phyloP scores from a whole-genome alignment of 306 rosid genomes.

The Cucurbita pepo region DNA sequence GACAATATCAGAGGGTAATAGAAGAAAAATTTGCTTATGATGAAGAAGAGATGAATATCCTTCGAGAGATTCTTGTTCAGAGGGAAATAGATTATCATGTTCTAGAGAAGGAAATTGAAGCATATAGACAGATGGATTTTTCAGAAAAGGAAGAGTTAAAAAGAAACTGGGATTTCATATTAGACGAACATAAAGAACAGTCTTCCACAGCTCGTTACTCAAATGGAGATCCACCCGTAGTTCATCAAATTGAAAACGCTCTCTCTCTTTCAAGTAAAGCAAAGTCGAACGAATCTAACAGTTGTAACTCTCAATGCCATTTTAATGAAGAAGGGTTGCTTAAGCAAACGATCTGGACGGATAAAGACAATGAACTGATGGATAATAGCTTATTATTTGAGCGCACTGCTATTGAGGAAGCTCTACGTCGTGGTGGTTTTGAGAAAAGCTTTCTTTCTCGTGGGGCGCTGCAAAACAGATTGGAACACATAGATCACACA shows the following conservation, averaged over 20 bases:
- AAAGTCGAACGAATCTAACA: constrained; percentile 7
- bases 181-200: constrained; percentile 18
- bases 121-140: constrained; percentile 34
- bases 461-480: constrained; percentile 18
- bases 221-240: constrained; percentile 11
- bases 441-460: constrained; percentile 5
- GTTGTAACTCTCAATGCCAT: constrained; percentile 6
- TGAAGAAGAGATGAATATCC: constrained; percentile 70
- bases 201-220: constrained; percentile 17
- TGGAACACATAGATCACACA: constrained; percentile 10
- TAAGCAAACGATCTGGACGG: background rate
- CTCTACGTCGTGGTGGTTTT: constrained; percentile 3
- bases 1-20: constrained; percentile 58
- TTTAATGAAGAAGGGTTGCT: constrained; percentile 5
- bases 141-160: constrained; percentile 21
- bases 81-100: constrained; percentile 67
- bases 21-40: constrained; percentile 73
- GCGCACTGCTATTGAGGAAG: background rate
- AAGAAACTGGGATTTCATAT: constrained; percentile 13
- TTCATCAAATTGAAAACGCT: constrained; percentile 11
- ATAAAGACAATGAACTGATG: background rate
- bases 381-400: background rate
- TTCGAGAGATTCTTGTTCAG: constrained; percentile 69
- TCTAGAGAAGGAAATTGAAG: constrained; percentile 61
- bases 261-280: constrained; percentile 4